A percentile compares a stretch with the other conserved stretches of the same genome.
Conservation (phyloP, 2,329 filamentous ascomycete species). For the Mycosphaerella sp. region DNA sequence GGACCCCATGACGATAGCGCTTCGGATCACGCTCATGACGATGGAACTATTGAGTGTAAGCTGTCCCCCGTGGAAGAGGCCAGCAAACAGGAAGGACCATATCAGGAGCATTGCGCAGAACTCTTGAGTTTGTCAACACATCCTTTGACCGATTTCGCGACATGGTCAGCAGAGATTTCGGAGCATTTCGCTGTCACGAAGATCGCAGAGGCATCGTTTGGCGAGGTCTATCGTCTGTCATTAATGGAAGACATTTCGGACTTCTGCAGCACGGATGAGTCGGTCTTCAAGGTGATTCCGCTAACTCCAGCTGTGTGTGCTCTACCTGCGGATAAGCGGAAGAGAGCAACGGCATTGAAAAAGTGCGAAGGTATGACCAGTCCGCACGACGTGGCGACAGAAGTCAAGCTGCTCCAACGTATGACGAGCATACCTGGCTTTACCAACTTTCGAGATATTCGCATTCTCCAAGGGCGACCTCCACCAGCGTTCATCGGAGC, state of each 20-base stretch:
- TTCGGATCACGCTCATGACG: neutral
- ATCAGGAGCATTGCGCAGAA: conserved; percentile 25
- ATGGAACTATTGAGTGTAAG: neutral
- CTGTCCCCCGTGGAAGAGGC: neutral
- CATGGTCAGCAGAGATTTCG: conserved; percentile 39
- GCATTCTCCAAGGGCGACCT: conserved; percentile 52
- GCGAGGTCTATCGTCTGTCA: conserved; percentile 57
- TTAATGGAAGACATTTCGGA: conserved; percentile 28
- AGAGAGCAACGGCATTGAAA: conserved; percentile 41
- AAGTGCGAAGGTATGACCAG: conserved; percentile 41
- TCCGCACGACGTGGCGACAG: conserved; percentile 40
- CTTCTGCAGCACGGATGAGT: conserved; percentile 35
- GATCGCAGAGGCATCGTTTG: conserved; percentile 60
- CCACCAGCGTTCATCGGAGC: conserved; percentile 45
- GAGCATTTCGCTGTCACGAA: conserved; percentile 49
- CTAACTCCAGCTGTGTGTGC: conserved; percentile 36
- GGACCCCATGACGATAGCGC: neutral
- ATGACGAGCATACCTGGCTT: conserved; percentile 57
- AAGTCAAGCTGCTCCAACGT: conserved; percentile 50
- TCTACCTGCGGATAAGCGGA: conserved; percentile 43
- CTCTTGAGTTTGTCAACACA: conserved; percentile 30
- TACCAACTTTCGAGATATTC: conserved; percentile 54
- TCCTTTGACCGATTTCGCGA: conserved; percentile 34
- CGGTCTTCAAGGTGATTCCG: conserved; percentile 44
- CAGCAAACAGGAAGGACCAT: conserved; percentile 9